Base-by-base conservation (phyloP, 192 early-diverging fungal genomes). In the Coemansia sp. region DNA sequence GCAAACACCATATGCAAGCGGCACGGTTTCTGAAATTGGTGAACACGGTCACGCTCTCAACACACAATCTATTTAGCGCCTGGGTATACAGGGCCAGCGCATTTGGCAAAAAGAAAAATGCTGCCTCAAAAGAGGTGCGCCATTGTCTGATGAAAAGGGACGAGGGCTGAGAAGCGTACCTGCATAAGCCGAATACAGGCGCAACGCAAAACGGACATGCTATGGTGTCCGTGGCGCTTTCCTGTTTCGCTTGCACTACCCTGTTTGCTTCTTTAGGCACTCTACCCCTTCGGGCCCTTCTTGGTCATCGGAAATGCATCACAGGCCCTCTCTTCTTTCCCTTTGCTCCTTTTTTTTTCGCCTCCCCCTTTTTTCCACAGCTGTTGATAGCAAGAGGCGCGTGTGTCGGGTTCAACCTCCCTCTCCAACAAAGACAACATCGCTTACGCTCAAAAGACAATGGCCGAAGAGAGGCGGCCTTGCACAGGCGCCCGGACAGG, bases 401-500 rank as follows among this genome's bases (percentile, higher is more conserved):
- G 48, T 14, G 47, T 50, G 48, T 50, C 48, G 23, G 28, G 23
- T 8, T 16, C 50, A 31, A 31, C 31, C 31, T 31, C 31, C 52
- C 36, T n/a, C 20, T 37, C 8, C 21, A 37, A 14, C 43, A 50
- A 25, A 28, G 18, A 25, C 41, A 61, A 31, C 31, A 31, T 31
- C 31, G 31, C 31, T 31, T 9, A 16, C n/a, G 18, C 61, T 6
- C 25, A 33, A 47, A 0, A 62, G 31, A 31, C 11, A 39, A 65
- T 67, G 65, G n/a, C 39, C 21, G 48, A 59, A n/a, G 68, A 52
- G 16, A 39, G 41, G 33, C 57, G 57, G 37, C 57, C 13, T 4
- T 34, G 43, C 18, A 13, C 34, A 38, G 38, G 34, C 25, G 20
- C n/a, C 65, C 13, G 43, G 21, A 23, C 21, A 38, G 38, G 34